These are phyloP conservation scores for Cicer arietinum DNA, from an alignment of 306 rosid species.

Conservation along the genomic window DNA sequence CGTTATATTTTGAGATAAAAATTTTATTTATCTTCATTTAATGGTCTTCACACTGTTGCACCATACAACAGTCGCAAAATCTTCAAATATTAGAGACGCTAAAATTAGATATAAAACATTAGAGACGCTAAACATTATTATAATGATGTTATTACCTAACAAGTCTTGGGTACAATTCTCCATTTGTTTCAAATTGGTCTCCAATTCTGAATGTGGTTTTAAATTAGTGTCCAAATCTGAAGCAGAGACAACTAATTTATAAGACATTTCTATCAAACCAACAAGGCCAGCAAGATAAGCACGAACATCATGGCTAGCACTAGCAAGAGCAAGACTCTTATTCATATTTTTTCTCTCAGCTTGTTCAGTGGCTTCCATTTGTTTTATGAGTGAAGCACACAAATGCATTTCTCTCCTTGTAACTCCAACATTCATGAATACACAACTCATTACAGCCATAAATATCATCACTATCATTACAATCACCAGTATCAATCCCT, in stretches of 20 bases:
- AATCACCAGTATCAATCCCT: slow-evolving; percentile 49
- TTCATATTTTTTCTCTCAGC: slow-evolving; percentile 80
- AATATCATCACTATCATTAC: slow-evolving; percentile 39
- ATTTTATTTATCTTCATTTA: too few species aligned
- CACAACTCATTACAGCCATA: slow-evolving; percentile 46
- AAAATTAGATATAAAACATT: background rate
- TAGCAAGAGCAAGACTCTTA: slow-evolving; percentile 70
- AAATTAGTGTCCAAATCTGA: slow-evolving; percentile 60
- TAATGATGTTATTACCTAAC: slow-evolving; percentile 52
- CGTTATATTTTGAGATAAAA: too few species aligned
- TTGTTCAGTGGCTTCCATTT: slow-evolving; percentile 73
- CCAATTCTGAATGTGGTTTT: slow-evolving; percentile 56
- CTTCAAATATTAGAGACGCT: background rate
- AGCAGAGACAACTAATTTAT: slow-evolving; percentile 39
- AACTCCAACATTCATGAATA: slow-evolving; percentile 38
- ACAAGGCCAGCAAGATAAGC: slow-evolving; percentile 68
- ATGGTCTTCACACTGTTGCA: too few species aligned
- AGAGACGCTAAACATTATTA: background rate
- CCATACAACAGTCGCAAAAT: too few species aligned
- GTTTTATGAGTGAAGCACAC: slow-evolving; percentile 66
- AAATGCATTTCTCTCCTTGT: slow-evolving; percentile 64
- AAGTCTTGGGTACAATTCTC: slow-evolving; percentile 65
- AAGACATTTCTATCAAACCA: slow-evolving; percentile 65
- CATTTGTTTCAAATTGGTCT: slow-evolving; percentile 65
- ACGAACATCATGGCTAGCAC: slow-evolving; percentile 81